Conservation (phyloP, 768 basidiomycete species). For the Pisolithus microcarpus region DNA sequence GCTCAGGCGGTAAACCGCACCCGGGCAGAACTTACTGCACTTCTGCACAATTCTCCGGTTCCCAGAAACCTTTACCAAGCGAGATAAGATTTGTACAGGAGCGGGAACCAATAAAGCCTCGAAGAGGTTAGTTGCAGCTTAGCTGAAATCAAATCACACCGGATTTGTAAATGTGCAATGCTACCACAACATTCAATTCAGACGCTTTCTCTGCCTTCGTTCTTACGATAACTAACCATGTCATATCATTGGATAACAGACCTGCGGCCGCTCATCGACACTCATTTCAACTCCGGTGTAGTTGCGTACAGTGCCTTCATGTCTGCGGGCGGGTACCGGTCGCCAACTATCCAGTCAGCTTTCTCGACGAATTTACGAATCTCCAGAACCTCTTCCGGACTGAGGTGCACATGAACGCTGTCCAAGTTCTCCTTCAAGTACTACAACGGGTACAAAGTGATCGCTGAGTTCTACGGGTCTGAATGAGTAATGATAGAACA, state of each 20-base stretch:
- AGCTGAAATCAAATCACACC: no score
- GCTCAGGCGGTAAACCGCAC: no score
- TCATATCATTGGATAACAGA: not conserved
- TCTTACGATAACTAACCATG: no score
- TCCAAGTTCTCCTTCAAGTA: constrained; percentile 41
- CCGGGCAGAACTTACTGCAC: no score
- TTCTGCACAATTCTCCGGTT: no score
- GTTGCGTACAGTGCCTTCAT: constrained; percentile 12
- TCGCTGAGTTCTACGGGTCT: not conserved
- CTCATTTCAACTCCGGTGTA: constrained; percentile 9
- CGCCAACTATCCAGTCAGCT: constrained; percentile 20
- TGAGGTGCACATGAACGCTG: constrained; percentile 29
- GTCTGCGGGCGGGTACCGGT: constrained; percentile 15
- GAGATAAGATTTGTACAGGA: no score
- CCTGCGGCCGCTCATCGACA: not conserved
- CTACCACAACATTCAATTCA: no score
- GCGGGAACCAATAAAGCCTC: no score
- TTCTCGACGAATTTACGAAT: constrained; percentile 31
- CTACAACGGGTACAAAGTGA: constrained; percentile 13
- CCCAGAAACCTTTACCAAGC: no score
- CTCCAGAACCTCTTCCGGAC: constrained; percentile 30
- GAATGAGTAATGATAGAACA: not conserved
- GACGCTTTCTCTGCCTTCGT: no score
- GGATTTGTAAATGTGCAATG: no score
- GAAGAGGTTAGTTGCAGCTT: no score